Conservation (phyloP, 2,329 filamentous ascomycete species). For the Aspergillus jensenii region DNA sequence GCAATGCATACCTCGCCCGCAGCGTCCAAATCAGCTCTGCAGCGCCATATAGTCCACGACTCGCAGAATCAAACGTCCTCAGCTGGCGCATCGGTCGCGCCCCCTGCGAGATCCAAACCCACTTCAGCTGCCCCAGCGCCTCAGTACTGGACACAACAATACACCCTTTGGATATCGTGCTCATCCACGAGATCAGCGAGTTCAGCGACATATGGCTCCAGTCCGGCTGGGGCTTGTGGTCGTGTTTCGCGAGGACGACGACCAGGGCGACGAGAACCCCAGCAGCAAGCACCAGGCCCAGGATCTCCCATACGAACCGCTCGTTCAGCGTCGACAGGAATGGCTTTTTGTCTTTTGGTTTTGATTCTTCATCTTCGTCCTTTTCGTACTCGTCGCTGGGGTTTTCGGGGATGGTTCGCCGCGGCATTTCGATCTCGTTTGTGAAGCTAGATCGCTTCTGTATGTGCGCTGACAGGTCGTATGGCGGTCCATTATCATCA, state of each 20-base stretch:
- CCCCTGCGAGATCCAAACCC: constrained; percentile 17
- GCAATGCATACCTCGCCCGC: background rate
- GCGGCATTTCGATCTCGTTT: too few species aligned
- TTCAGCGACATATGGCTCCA: constrained; percentile 17
- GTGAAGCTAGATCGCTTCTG: too few species aligned
- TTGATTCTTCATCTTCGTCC: too few species aligned
- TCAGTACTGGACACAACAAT: constrained; percentile 10
- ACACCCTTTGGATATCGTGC: constrained; percentile 13
- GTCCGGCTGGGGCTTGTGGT: constrained; percentile 11
- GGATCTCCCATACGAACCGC: background rate
- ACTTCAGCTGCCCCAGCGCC: constrained; percentile 17
- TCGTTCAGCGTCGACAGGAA: too few species aligned
- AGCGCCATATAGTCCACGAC: constrained; percentile 14
- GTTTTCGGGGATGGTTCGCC: too few species aligned
- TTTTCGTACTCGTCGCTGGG: too few species aligned
- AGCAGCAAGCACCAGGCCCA: background rate
- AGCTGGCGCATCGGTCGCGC: constrained; percentile 10
- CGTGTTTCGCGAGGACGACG: constrained; percentile 8
- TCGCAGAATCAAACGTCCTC: constrained; percentile 14
- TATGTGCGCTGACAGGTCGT: too few species aligned
- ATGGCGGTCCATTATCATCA: too few species aligned
- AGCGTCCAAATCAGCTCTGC: constrained; percentile 11
- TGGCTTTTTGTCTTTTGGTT: too few species aligned
- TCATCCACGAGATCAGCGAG: constrained; percentile 18
- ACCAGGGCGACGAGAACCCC: constrained; percentile 10